phyloP scores from a whole-genome alignment of 768 basidiomycete genomes.

The Mycena haematopus region DNA sequence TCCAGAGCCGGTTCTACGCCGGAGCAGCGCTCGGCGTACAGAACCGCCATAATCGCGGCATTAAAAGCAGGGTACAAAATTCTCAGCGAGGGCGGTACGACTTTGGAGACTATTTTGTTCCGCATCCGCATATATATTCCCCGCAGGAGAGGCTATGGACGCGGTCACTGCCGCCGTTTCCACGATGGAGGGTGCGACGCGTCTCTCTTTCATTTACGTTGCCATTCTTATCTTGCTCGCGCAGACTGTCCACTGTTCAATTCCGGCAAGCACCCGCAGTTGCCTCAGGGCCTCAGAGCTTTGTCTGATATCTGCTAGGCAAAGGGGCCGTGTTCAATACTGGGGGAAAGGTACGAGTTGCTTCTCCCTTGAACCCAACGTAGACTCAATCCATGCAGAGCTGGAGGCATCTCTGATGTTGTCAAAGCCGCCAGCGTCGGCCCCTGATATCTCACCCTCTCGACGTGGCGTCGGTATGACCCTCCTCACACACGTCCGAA shows the following conservation, averaged over 20 bases:
- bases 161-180: constrained; percentile 79
- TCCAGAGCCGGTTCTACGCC: constrained; percentile 60
- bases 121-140: background rate
- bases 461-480: constrained; percentile 71
- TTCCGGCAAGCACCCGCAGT: constrained; percentile 33
- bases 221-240: background rate
- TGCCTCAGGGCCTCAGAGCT: too few relatives aligned
- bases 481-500: constrained; percentile 69
- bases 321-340: constrained; percentile 86
- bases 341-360: constrained; percentile 68
- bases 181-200: constrained; percentile 66
- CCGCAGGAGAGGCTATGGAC: constrained; percentile 78
- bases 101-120: background rate
- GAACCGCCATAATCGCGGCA: constrained; percentile 57
- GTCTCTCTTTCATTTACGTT: constrained; percentile 7
- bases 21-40: constrained; percentile 64
- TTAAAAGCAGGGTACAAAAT: constrained; percentile 68
- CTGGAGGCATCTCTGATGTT: constrained; percentile 84
- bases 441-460: constrained; percentile 61
- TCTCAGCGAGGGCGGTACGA: constrained; percentile 52
- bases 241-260: constrained; percentile 83
- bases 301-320: constrained; percentile 37
- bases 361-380: background rate
- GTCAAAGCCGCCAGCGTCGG: constrained; percentile 73
- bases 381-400: constrained; percentile 50